A percentile compares a stretch with the other conserved stretches of the same genome.
Evolutionary conservation across 169 alveolate species (phyloP).

Genomic region (Plasmodium chabaudi): DNA sequence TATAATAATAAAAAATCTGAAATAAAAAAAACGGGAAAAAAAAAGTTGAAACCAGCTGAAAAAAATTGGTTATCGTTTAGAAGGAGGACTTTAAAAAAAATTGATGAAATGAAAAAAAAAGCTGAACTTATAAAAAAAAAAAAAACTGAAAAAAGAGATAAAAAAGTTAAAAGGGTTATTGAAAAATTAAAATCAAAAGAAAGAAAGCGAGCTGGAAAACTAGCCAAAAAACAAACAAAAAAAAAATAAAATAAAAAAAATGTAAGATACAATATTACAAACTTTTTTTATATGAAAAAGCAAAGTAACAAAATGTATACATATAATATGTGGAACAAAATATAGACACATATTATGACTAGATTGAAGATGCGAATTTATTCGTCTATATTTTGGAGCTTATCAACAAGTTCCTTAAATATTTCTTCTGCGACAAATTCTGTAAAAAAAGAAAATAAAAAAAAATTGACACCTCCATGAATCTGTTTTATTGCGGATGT

Average conservation of each 20-base stretch:
- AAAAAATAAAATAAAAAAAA: neutral
- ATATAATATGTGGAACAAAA: no score
- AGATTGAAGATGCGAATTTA: no score
- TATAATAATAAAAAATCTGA: neutral
- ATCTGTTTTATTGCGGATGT: neutral
- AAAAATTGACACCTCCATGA: neutral
- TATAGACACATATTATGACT: no score
- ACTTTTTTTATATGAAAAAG: neutral
- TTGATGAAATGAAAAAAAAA: conserved; percentile 73
- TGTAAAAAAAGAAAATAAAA: no score
- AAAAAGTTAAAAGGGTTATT: conserved; percentile 35
- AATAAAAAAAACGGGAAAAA: conserved; percentile 21
- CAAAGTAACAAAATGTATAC: no score
- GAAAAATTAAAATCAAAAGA: conserved; percentile 39
- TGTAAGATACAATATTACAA: neutral
- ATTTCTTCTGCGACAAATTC: no score
- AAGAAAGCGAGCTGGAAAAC: neutral
- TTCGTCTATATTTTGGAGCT: no score
- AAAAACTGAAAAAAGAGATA: conserved; percentile 58
- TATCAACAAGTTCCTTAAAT: no score
- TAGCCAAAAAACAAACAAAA: neutral
- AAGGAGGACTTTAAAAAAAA: conserved; percentile 68
- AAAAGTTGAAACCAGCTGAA: conserved; percentile 38
- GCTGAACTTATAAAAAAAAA: conserved; percentile 63
- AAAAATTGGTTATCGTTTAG: conserved; percentile 69